Conservation (phyloP, 2,329 filamentous ascomycete species). For the Colletotrichum nymphaeae region DNA sequence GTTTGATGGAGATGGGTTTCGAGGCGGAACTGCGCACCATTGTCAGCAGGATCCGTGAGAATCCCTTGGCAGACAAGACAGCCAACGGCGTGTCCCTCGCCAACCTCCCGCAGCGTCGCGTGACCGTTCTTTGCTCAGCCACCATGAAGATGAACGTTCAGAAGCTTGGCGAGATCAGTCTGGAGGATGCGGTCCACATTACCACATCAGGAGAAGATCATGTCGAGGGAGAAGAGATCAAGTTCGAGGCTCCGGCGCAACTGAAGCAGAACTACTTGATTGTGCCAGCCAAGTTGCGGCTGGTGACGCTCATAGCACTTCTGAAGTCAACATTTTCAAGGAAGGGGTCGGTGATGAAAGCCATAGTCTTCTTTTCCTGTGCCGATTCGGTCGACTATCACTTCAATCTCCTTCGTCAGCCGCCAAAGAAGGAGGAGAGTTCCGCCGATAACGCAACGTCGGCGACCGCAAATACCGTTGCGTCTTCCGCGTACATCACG, state of each 20-base stretch:
- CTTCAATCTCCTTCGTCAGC: conserved; percentile 79
- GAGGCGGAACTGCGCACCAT: conserved; percentile 93
- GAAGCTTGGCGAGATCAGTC: conserved; percentile 90
- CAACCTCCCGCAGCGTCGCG: conserved; percentile 78
- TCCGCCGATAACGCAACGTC: conserved; percentile 32
- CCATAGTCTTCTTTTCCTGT: conserved; percentile 96
- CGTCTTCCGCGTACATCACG: conserved; percentile 77
- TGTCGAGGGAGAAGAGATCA: conserved; percentile 61
- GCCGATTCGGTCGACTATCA: conserved; percentile 98
- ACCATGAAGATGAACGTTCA: conserved; percentile 99
- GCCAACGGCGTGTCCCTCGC: conserved; percentile 68
- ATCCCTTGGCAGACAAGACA: conserved; percentile 68
- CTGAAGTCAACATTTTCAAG: conserved; percentile 89
- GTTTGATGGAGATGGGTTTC: conserved; percentile 98
- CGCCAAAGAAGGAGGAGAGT: conserved; percentile 37
- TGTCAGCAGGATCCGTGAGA: conserved; percentile 79
- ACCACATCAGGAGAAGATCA: conserved; percentile 69
- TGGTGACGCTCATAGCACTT: conserved; percentile 87
- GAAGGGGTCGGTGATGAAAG: conserved; percentile 94
- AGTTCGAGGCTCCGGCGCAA: conserved; percentile 88
- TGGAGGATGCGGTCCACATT: conserved; percentile 92
- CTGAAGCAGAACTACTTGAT: conserved; percentile 92
- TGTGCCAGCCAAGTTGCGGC: conserved; percentile 87
- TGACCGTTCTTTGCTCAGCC: conserved; percentile 93
- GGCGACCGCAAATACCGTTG: conserved; percentile 69